A percentile compares a stretch with the other conserved stretches of the same genome.
phyloP scores from a whole-genome alignment of 345 rosid species.

The thale cress (Arabidopsis thaliana) region TAIR10.1 NC_003075.7:17129501-17130000 shows the following conservation, averaged over 20 bases:
- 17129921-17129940: neutral
- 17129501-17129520: conserved; percentile 98
- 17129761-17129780: conserved; percentile 39
- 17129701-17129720: conserved; percentile 88
- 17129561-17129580: neutral
- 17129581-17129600: conserved; percentile 2
- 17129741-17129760: conserved; percentile 92
- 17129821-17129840: conserved; percentile 16
- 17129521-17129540: conserved; percentile 94
- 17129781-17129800: conserved; percentile 12
- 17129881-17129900: conserved; percentile 14
- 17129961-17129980: too few relatives aligned
- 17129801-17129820: neutral
- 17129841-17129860: conserved; percentile 34
- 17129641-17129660: neutral
- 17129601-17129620: neutral
- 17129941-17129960: neutral
- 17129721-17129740: conserved; percentile 73
- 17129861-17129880: conserved; percentile 19
- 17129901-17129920: neutral
- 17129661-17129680: conserved; percentile 61
- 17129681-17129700: conserved; percentile 82
- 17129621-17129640: neutral
- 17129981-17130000: too few relatives aligned
- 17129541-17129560: conserved; percentile 77